Evolutionary conservation across 352 stramenopile genomes (phyloP).

Genomic region (Phytophthora hybrid): DNA sequence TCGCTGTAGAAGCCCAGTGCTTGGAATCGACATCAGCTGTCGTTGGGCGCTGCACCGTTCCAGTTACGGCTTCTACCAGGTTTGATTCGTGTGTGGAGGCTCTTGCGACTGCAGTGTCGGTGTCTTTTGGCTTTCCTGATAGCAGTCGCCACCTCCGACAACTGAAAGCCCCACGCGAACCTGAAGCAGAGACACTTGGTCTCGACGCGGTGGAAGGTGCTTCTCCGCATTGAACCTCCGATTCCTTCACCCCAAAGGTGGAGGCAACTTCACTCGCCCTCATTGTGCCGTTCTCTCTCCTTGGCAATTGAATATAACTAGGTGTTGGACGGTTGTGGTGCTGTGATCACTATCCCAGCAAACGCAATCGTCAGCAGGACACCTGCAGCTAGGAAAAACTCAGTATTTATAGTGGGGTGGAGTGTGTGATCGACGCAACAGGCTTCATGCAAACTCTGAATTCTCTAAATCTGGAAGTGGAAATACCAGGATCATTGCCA

Average conservation of each 20-base stretch:
- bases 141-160: slow-evolving; percentile 53
- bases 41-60: slow-evolving; percentile 26
- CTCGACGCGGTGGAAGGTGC: slow-evolving; percentile 1
- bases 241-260: slow-evolving; percentile 28
- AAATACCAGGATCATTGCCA: no score
- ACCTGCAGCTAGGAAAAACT: background rate
- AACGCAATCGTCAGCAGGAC: background rate
- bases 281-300: background rate
- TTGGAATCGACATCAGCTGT: slow-evolving; percentile 27
- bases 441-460: background rate
- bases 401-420: slow-evolving; percentile 29
- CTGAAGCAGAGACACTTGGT: slow-evolving; percentile 27
- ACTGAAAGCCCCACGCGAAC: slow-evolving; percentile 45
- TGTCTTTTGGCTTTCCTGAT: slow-evolving; percentile 35
- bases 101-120: background rate
- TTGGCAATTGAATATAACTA: background rate
- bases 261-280: slow-evolving; percentile 14
- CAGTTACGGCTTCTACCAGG: background rate
- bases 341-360: background rate
- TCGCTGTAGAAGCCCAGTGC: slow-evolving; percentile 29
- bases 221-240: slow-evolving; percentile 28
- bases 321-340: background rate
- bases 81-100: slow-evolving; percentile 8
- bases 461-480: background rate
- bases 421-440: background rate